Evolutionary conservation across 2,329 filamentous ascomycete species (phyloP), one percentile per base, ranked within the genome.

Genomic region (Ophiostoma novo-ulmi): DNA sequence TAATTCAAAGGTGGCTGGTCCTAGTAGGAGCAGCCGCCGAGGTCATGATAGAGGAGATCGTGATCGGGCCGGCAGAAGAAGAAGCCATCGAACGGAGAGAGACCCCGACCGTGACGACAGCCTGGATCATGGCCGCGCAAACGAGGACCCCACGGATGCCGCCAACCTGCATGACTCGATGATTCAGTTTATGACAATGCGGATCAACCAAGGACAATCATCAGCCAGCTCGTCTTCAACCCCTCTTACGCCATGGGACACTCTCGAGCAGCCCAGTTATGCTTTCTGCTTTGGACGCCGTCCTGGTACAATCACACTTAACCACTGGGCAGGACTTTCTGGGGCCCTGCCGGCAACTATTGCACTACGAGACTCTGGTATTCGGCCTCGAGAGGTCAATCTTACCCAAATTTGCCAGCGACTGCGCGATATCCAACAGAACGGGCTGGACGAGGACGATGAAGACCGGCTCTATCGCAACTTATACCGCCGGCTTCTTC

Each of bases 201-300:
- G 82, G 36, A 79, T 85, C 17, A 80, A 82, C 71, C 69, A 71
- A 35, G 31, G 55, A 7, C 67, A 36, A 1, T 48, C 38, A 1
- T 64, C 71, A 1, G 52, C 67, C n/a, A 36, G 55, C 22, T 81
- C 82, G 3, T 75, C 78, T 0, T 80, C 80, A 5, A 76, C 79
- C 20, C 80, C 85, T 64, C 76, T 77, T 2, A 77, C 81, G 72
- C 89, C 88, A 1, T 92, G 88, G 90, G 86, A 90, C 73, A 89
- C 90, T 1, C 81, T 93, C 36, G 91, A 93, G 76, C 89, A 92
- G 75, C 91, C 91, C 5, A 91, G 89, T 77, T 88, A 88, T 78
- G 84, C 87, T 0, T 91, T 90, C 77, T 86, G 84, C 74, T 90
- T 87, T 77, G 91, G 91, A 14, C 81, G 82, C 68, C 82, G 86